Evolutionary conservation across 1,284 basidiomycete genomes (phyloP).

Genomic region (Pseudozyma pruni): DNA sequence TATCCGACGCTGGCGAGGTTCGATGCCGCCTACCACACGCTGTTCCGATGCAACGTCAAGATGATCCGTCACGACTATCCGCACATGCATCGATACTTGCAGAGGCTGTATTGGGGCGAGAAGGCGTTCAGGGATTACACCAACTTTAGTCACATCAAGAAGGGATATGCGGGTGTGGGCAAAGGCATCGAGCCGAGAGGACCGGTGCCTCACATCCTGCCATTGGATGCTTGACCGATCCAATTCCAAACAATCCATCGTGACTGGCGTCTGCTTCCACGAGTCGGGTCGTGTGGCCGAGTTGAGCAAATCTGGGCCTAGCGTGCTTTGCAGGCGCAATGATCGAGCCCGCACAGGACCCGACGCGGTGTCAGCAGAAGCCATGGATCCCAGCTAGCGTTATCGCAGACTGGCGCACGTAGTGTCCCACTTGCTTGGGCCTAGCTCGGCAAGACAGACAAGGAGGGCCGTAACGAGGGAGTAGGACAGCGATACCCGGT

Average conservation of each 20-base stretch:
- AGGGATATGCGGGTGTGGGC: slow-evolving; percentile 28
- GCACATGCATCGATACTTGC: slow-evolving; percentile 72
- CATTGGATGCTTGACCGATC: slow-evolving; percentile 22
- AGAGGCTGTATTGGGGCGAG: slow-evolving; percentile 87
- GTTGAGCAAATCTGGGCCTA: too few relatives aligned
- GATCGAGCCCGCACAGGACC: too few relatives aligned
- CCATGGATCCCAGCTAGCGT: too few relatives aligned
- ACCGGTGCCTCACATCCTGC: slow-evolving; percentile 45
- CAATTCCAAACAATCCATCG: too few relatives aligned
- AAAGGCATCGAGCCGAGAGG: slow-evolving; percentile 41
- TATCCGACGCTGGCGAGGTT: slow-evolving; percentile 84
- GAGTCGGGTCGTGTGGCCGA: too few relatives aligned
- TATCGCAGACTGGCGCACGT: too few relatives aligned
- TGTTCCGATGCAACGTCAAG: slow-evolving; percentile 86
- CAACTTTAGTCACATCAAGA: slow-evolving; percentile 74
- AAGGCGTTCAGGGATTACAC: slow-evolving; percentile 86
- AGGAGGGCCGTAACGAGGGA: background rate
- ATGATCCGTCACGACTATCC: slow-evolving; percentile 53
- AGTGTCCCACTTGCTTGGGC: too few relatives aligned
- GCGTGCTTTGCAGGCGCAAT: too few relatives aligned
- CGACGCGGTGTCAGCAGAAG: too few relatives aligned
- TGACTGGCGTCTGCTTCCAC: too few relatives aligned
- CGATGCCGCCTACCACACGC: slow-evolving; percentile 82
- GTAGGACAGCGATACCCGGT: background rate
- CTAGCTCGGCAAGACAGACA: background rate